Conservation (phyloP, 352 stramenopile genomes). For the Phytopythium kandeliae region DNA sequence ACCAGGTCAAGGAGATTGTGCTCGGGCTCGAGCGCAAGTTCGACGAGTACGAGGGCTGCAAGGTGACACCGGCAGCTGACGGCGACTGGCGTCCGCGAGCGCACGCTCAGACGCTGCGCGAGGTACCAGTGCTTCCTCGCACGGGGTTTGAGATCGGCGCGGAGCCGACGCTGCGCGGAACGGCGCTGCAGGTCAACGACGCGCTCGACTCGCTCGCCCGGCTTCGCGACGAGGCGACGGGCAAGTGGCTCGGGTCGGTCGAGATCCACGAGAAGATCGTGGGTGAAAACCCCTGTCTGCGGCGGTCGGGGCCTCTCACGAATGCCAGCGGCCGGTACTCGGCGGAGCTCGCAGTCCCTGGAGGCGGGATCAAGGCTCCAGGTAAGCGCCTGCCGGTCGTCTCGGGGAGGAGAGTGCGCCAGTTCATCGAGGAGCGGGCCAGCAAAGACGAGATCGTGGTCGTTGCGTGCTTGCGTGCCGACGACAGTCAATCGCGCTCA, state of each 20-base stretch:
- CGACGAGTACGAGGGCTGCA: constrained; percentile 62
- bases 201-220: constrained; percentile 25
- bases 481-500: constrained; percentile 53
- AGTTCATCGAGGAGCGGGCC: constrained; percentile 33
- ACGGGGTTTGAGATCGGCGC: constrained; percentile 59
- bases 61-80: constrained; percentile 56
- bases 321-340: constrained; percentile 78
- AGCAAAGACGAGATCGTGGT: constrained; percentile 48
- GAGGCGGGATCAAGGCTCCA: constrained; percentile 18
- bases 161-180: constrained; percentile 43
- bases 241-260: constrained; percentile 62
- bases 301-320: constrained; percentile 44
- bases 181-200: constrained; percentile 36
- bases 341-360: constrained; percentile 47
- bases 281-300: constrained; percentile 53
- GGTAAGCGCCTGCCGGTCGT: constrained; percentile 33
- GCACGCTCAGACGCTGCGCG: constrained; percentile 37
- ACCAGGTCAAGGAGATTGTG: constrained; percentile 61
- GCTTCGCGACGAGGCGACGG: constrained; percentile 42
- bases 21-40: constrained; percentile 57
- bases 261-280: constrained; percentile 51
- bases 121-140: constrained; percentile 56
- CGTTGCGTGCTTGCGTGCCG: constrained; percentile 56
- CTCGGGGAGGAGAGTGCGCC: constrained; percentile 36
- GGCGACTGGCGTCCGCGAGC: constrained; percentile 55